Conservation (phyloP, 768 basidiomycete species). For the Xerocomellus amylosporus region DNA sequence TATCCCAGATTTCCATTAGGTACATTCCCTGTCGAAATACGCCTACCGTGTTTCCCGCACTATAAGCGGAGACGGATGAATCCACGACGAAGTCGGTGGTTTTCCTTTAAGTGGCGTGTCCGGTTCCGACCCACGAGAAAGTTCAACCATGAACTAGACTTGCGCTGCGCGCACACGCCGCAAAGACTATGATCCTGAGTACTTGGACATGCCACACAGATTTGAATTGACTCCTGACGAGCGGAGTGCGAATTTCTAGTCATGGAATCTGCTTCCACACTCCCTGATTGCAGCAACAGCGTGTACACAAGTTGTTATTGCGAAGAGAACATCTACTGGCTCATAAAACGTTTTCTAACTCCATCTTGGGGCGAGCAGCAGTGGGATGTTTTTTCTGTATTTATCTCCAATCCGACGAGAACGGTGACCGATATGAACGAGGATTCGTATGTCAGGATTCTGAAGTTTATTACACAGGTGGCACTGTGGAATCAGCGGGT, state of each 20-base stretch:
- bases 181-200: neutral
- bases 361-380: constrained; percentile 23
- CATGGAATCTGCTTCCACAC: constrained; percentile 22
- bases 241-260: constrained; percentile 22
- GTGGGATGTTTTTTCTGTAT: constrained; percentile 56
- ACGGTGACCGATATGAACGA: constrained; percentile 41
- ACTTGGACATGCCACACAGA: neutral
- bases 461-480: constrained; percentile 41
- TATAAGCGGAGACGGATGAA: neutral
- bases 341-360: constrained; percentile 44
- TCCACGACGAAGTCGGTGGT: neutral
- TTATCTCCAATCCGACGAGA: constrained; percentile 62
- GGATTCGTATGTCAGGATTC: neutral
- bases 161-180: neutral
- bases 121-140: constrained; percentile 11
- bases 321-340: constrained; percentile 71
- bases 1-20: neutral
- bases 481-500: constrained; percentile 62
- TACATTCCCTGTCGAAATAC: neutral
- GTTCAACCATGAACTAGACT: constrained; percentile 6
- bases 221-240: neutral
- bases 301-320: constrained; percentile 63
- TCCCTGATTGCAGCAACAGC: constrained; percentile 23
- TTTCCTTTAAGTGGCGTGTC: neutral
- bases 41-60: neutral